Base-by-base conservation (phyloP, 129 eudicot species). In the Flaveria sonorensis region DNA sequence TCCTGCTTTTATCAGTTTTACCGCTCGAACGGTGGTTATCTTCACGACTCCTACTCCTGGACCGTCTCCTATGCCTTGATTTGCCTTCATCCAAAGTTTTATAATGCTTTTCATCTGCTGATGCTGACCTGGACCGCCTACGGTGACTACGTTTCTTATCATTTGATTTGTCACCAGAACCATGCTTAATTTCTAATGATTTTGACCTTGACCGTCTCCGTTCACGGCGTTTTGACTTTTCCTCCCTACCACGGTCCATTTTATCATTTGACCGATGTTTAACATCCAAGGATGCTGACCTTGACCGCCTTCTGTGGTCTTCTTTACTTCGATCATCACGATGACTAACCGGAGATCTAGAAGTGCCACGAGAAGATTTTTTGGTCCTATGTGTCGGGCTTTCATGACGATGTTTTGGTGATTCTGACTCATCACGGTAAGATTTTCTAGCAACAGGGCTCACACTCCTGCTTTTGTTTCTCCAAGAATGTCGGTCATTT, bases 401-500 rank as follows among this genome's bases (percentile, higher is more conserved):
- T 59, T 81, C 91, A 26, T 82, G 84, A 36, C 79, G 89, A n/a
- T 76, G 89, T 77, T 74, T 89, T 32, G 99, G 96, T 36, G 99
- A 94, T 42, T 66, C 81, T 18, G 96, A 86, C 64, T 71, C 88
- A 51, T 88, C 89, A 19, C 88, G 88, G 61, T 85, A 51, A 28
- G 89, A 82, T 74, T 89, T 93, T 86, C 84, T 87, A 63, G 72
- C 69, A 71, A 83, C 74, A 23, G 98, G 99, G 68, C 93, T 91
- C 47, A 70, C 52, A 73, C 97, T 95, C 85, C 99, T 71, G 85
- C 97, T 91, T 81, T 89, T 89, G 52, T 91, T 87, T 82, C 96
- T 89, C 82, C 96, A 87, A 51, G 93, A 82, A 71, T 76, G 86
- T 12, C 89, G 85, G 72, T 88, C 94, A 46, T 66, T 76, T 15